Percentiles rank a stretch among this genome's conserved stretches.
These are phyloP conservation scores for Pyrenochaeta sp. DNA, from an alignment of 2,329 filamentous ascomycete species.

Conservation along the genomic window DNA sequence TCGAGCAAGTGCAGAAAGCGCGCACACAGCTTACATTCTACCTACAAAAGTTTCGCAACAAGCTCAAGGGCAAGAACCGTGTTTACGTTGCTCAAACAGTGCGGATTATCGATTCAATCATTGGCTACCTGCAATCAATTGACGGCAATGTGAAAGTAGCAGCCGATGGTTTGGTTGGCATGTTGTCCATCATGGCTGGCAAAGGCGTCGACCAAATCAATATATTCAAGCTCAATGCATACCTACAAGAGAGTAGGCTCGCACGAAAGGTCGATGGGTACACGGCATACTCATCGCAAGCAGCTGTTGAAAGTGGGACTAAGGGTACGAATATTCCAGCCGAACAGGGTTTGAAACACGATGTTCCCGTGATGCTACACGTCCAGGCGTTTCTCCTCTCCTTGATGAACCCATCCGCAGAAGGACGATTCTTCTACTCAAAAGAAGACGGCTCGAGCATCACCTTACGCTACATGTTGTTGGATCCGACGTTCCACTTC, in stretches of 20 bases:
- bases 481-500: constrained; percentile 93
- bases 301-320: constrained; percentile 38
- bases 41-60: constrained; percentile 85
- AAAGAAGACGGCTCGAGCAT: constrained; percentile 61
- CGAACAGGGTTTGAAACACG: constrained; percentile 31
- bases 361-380: constrained; percentile 67
- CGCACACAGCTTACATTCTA: constrained; percentile 82
- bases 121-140: constrained; percentile 70
- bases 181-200: constrained; percentile 76
- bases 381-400: constrained; percentile 76
- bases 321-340: constrained; percentile 4
- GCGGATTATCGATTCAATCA: constrained; percentile 81
- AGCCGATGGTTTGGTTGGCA: constrained; percentile 72
- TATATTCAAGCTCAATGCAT: constrained; percentile 84
- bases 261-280: constrained; percentile 96
- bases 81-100: constrained; percentile 90
- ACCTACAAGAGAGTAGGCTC: constrained; percentile 90
- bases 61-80: constrained; percentile 87
- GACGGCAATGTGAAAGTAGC: constrained; percentile 45
- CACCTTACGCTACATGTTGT: constrained; percentile 81
- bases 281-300: constrained; percentile 67
- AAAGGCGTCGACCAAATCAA: constrained; percentile 97
- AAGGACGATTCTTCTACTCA: constrained; percentile 68
- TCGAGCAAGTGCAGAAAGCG: constrained; percentile 76
- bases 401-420: constrained; percentile 82